Conservation (phyloP, 495 filamentous ascomycete genomes). For the Daldinia caldariorum region DNA sequence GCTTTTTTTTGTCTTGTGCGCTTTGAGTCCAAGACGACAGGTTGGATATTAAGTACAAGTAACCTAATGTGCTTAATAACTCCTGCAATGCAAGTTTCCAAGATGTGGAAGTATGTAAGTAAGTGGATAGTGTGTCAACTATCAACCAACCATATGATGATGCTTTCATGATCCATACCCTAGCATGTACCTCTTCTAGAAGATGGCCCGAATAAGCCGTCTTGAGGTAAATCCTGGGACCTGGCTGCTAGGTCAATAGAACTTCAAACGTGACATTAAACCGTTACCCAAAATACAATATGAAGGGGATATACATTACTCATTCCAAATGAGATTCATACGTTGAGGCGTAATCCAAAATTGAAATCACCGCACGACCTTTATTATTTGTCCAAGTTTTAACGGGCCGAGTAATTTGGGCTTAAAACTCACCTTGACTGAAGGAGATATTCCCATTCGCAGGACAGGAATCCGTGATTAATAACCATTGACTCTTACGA, state of each 20-base stretch:
- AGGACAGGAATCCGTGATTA: neutral
- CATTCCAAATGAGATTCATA: too few species aligned
- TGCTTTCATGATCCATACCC: neutral
- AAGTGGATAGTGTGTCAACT: neutral
- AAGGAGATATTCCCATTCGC: neutral
- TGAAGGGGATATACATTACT: too few species aligned
- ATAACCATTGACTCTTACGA: neutral
- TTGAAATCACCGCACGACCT: neutral
- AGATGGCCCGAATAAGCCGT: neutral
- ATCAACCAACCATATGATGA: neutral
- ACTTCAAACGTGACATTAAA: neutral
- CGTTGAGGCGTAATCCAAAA: neutral
- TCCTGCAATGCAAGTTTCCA: neutral
- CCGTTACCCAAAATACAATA: neutral
- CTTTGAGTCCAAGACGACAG: neutral
- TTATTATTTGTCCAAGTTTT: neutral
- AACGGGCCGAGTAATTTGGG: too few species aligned
- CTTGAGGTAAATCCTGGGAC: neutral
- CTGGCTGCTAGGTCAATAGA: neutral
- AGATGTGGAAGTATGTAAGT: neutral
- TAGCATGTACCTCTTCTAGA: neutral
- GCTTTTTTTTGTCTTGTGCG: neutral
- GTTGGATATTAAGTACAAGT: neutral
- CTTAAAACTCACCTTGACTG: neutral
- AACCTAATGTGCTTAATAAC: neutral